These are phyloP conservation scores for Hypoxylon sp. DNA, from an alignment of 2,329 filamentous ascomycete species.

Conservation along the genomic window DNA sequence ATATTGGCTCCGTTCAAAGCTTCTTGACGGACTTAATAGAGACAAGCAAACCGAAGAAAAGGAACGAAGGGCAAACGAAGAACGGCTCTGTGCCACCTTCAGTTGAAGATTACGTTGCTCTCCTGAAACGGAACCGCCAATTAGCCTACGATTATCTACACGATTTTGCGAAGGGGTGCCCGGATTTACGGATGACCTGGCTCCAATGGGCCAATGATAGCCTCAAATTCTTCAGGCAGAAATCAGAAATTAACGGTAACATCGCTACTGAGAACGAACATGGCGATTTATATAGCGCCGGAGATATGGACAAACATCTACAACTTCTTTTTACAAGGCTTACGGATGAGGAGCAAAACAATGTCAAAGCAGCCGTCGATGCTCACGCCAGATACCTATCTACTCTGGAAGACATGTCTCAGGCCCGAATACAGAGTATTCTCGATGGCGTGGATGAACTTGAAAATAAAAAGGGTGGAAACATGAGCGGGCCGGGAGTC, in stretches of 20 bases:
- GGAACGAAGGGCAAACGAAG: conserved; percentile 53
- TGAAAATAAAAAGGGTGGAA: conserved; percentile 24
- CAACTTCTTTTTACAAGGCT: conserved; percentile 64
- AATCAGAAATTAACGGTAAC: neutral
- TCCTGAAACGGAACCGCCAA: conserved; percentile 75
- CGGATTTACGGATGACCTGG: conserved; percentile 74
- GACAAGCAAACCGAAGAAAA: conserved; percentile 64
- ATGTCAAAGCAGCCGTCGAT: conserved; percentile 69
- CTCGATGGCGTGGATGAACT: conserved; percentile 58
- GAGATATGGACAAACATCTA: conserved; percentile 60
- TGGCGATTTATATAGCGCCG: conserved; percentile 47
- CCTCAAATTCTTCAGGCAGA: conserved; percentile 68
- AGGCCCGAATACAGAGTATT: conserved; percentile 69
- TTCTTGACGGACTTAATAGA: conserved; percentile 82
- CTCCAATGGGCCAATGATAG: conserved; percentile 72
- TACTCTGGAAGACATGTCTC: conserved; percentile 68
- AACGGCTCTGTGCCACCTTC: conserved; percentile 64
- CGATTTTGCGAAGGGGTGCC: conserved; percentile 76
- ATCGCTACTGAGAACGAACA: conserved; percentile 26
- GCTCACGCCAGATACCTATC: conserved; percentile 73
- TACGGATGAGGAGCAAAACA: conserved; percentile 60
- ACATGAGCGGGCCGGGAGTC: conserved; percentile 76
- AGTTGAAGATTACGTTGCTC: conserved; percentile 79
- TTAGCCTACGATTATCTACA: conserved; percentile 80
- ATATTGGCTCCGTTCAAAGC: conserved; percentile 75